Conservation (phyloP, 2,329 filamentous ascomycete species). For the Cordyceps cicadae region DNA sequence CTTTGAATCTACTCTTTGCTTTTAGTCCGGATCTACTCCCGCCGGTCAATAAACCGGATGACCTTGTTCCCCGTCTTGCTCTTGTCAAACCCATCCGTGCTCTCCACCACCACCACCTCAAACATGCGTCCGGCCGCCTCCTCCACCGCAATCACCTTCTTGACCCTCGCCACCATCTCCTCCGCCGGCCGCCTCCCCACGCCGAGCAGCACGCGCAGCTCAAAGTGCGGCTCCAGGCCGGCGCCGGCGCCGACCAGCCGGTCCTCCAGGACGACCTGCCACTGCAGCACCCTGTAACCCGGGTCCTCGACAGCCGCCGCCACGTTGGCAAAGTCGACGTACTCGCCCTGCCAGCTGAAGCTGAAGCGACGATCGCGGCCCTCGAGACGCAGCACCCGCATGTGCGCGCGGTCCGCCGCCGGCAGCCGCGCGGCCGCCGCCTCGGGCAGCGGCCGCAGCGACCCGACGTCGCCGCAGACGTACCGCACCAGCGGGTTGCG, state of each 20-base stretch:
- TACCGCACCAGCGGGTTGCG: conserved; percentile 37
- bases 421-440: conserved; percentile 15
- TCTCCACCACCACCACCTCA: conserved; percentile 24
- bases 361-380: conserved; percentile 36
- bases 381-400: conserved; percentile 28
- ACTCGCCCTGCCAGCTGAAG: conserved; percentile 32
- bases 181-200: conserved; percentile 14
- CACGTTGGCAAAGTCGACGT: conserved; percentile 29
- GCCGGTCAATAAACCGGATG: conserved; percentile 18
- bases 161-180: conserved; percentile 16
- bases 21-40: neutral
- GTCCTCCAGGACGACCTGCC: conserved; percentile 31
- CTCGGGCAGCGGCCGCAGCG: conserved; percentile 27
- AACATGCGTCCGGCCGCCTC: conserved; percentile 23
- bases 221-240: conserved; percentile 11
- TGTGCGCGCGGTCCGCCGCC: conserved; percentile 16
- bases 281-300: conserved; percentile 28
- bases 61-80: conserved; percentile 21
- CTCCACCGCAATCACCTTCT: conserved; percentile 17
- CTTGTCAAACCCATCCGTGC: conserved; percentile 25
- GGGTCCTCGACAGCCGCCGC: conserved; percentile 17
- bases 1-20: neutral
- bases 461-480: conserved; percentile 33
- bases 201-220: conserved; percentile 1
- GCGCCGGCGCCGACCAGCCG: neutral